Evolutionary conservation across 208 protist species (phyloP), one percentile per base, ranked within the genome.

Genomic region (Acanthamoeba royreba): DNA sequence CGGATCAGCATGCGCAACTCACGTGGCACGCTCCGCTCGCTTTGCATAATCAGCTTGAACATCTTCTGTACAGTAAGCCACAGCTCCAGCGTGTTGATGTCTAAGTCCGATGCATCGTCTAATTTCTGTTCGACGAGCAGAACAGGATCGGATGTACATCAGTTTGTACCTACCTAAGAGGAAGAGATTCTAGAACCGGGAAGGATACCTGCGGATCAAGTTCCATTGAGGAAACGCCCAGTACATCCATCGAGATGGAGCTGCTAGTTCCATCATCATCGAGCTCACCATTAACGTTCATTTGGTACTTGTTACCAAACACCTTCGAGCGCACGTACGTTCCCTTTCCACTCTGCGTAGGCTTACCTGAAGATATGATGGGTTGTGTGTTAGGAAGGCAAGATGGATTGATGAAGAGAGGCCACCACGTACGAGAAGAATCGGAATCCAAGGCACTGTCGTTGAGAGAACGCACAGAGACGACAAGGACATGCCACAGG

Each of bases 81-180:
- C 4, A 89, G 53, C 81, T 89, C 49, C 42, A 89, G 53, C 7
- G 81, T 89, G 81, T 89, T 89, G 81, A 89, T 83, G 43, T 83
- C 72, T 45, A 83, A 42, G 42, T 83, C 72, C 42, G 72, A 47
- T 28, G 72, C 72, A 2, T 83, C 72, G 72, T 83, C 72, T n/a
- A 83, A 45, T 52, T 52, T 83, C 72, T 83, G 25, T 28, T n/a
- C n/a, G n/a, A 69, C 58, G 58, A 0, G 61, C 28, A 8, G 4
- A 31, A 72, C 25, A 11, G 61, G 55, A 1, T 7, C 9, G 55
- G 17, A 28, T 5, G n/a, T 28, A 66, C n/a, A 9, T n/a, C n/a
- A 35, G 1, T 1, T n/a, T n/a, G 52, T 58, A 3, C 52, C 0
- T 25, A 58, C 19, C 52, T 25, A 3, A 42, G 5, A 77, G 0